phyloP scores from a whole-genome alignment of 805 yeast genomes.

The Saccharomycopsis lassenensis region DNA sequence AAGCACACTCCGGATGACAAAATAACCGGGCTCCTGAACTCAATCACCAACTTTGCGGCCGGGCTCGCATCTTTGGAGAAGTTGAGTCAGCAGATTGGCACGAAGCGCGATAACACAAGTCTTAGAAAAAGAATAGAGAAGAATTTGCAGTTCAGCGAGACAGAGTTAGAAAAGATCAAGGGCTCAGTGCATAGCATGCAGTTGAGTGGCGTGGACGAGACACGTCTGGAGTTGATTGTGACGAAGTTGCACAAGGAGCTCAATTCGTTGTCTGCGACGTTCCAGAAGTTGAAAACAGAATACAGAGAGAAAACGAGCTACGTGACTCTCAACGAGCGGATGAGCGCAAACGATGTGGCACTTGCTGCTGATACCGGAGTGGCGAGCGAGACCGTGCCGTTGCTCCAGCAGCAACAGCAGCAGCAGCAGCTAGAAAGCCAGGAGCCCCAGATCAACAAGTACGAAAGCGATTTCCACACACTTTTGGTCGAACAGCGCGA shows the following conservation, averaged over 20 bases:
- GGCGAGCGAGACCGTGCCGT: slow-evolving; percentile 8
- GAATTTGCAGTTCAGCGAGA: slow-evolving; percentile 17
- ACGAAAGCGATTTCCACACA: slow-evolving; percentile 54
- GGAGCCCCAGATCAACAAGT: slow-evolving; percentile 29
- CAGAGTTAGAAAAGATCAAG: slow-evolving; percentile 22
- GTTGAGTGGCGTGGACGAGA: slow-evolving; percentile 13
- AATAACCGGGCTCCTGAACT: slow-evolving; percentile 21
- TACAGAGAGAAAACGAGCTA: slow-evolving; percentile 41
- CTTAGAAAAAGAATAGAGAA: slow-evolving; percentile 27
- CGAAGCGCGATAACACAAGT: slow-evolving; percentile 34
- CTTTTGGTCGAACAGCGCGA: slow-evolving; percentile 63
- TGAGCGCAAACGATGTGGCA: slow-evolving; percentile 20
- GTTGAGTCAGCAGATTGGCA: slow-evolving; percentile 40
- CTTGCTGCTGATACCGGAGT: slow-evolving; percentile 23
- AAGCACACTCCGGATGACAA: slow-evolving; percentile 14
- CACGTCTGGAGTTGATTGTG: slow-evolving; percentile 14
- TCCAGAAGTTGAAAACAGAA: slow-evolving; percentile 30
- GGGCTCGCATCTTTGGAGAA: slow-evolving; percentile 41
- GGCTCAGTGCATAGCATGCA: slow-evolving; percentile 14
- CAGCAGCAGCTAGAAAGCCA: too few relatives aligned
- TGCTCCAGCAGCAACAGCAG: slow-evolving; percentile 23
- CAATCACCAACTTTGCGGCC: slow-evolving; percentile 32
- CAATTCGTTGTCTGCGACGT: slow-evolving; percentile 37
- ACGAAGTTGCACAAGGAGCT: slow-evolving; percentile 45
- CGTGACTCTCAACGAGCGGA: slow-evolving; percentile 25